Conservation (phyloP, 257 asterid species). For the Nicotiana paniculata region DNA sequence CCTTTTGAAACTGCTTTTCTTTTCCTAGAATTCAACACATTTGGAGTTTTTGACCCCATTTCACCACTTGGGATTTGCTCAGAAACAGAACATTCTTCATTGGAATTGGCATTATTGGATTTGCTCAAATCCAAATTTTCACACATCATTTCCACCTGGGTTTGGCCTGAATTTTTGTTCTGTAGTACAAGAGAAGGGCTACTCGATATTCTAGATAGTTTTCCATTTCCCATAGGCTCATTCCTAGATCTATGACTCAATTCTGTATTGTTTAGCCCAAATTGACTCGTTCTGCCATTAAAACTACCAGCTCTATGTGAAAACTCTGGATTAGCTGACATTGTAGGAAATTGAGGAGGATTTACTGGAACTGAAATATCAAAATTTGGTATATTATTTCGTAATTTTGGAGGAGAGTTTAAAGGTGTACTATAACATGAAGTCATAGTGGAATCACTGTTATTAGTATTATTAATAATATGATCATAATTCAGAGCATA, state of each 20-base stretch:
- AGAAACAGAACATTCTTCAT: slow-evolving; percentile 35
- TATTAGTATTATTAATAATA: not conserved
- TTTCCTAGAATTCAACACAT: slow-evolving; percentile 49
- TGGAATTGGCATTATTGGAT: slow-evolving; percentile 23
- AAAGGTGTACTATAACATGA: slow-evolving; percentile 28
- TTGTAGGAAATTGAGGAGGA: slow-evolving; percentile 34
- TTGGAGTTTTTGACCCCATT: slow-evolving; percentile 35
- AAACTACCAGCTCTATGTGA: slow-evolving; percentile 30
- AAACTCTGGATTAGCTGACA: slow-evolving; percentile 67
- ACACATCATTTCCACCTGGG: slow-evolving; percentile 28
- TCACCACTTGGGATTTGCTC: slow-evolving; percentile 41
- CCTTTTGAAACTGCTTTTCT: slow-evolving; percentile 40
- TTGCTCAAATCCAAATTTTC: slow-evolving; percentile 22
- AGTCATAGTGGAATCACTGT: not conserved
- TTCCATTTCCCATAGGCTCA: slow-evolving; percentile 23
- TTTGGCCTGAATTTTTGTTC: slow-evolving; percentile 15
- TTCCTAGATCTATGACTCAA: slow-evolving; percentile 27
- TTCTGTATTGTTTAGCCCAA: slow-evolving; percentile 24
- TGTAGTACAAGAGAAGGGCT: slow-evolving; percentile 42
- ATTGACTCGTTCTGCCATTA: slow-evolving; percentile 40
- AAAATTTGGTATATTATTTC: slow-evolving; percentile 21
- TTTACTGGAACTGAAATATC: slow-evolving; percentile 24
- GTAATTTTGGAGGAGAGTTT: slow-evolving; percentile 39
- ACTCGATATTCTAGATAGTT: slow-evolving; percentile 52
- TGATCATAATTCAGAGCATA: not conserved